Percentiles rank a stretch among this genome's conserved stretches.
These are phyloP conservation scores for Casuarina cunninghamiana DNA, from an alignment of 306 rosid genomes.

Conservation along the genomic window DNA sequence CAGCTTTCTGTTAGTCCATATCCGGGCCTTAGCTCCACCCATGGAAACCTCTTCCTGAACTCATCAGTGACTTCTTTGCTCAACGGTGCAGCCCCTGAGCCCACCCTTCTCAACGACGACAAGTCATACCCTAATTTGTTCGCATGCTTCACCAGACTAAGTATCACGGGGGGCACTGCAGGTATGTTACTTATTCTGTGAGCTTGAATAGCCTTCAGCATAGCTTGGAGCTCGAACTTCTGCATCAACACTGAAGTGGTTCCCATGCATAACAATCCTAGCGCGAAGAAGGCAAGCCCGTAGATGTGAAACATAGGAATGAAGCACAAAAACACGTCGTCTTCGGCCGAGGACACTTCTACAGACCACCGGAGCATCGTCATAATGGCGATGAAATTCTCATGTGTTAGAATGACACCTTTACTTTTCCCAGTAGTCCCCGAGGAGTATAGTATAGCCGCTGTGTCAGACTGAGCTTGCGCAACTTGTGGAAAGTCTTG, in stretches of 20 bases:
- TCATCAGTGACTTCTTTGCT: conserved; percentile 59
- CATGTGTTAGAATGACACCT: conserved; percentile 80
- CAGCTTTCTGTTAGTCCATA: conserved; percentile 84
- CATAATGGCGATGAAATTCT: conserved; percentile 55
- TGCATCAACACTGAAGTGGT: conserved; percentile 62
- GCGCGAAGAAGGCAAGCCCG: conserved; percentile 70
- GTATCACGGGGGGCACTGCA: conserved; percentile 88
- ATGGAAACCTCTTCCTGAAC: conserved; percentile 71
- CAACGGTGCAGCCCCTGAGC: conserved; percentile 91
- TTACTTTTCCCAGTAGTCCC: conserved; percentile 89
- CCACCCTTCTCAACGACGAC: conserved; percentile 57
- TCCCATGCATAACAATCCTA: conserved; percentile 63
- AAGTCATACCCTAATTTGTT: conserved; percentile 41
- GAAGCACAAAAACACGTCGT: conserved; percentile 78
- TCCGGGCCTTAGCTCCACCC: conserved; percentile 81
- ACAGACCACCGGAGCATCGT: conserved; percentile 57
- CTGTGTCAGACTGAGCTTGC: conserved; percentile 67
- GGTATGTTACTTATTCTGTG: conserved; percentile 63
- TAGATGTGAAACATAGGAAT: conserved; percentile 87
- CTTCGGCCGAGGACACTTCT: conserved; percentile 36
- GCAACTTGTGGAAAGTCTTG: conserved; percentile 32
- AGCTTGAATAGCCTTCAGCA: conserved; percentile 60
- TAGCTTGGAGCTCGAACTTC: conserved; percentile 51
- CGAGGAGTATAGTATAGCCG: conserved; percentile 86
- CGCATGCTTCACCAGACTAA: conserved; percentile 59